Base-by-base conservation (phyloP, 306 rosid species). In the Medicago lupulina region DNA sequence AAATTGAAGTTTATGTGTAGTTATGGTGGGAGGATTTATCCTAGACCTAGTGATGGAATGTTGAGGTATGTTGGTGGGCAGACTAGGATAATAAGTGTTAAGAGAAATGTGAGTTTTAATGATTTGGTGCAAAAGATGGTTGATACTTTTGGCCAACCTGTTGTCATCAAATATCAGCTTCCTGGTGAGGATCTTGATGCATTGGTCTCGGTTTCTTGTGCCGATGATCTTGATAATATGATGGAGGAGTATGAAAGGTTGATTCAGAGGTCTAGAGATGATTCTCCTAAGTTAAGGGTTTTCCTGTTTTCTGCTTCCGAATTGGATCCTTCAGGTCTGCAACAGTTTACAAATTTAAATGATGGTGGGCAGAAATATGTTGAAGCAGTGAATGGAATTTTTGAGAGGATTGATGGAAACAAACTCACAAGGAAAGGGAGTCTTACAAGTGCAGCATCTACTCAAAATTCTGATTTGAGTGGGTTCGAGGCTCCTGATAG, bases 181-280 rank as follows among this genome's bases (percentile, higher is more conserved):
- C 97, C 97, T 1, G 93, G 88, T 0, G 97, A 94, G 92, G 97
- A 94, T 80, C 98, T 94, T 46, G 98, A 94, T 81, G 97, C 98
- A 15, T 80, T 94, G 83, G 95, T 94, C 5, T 88, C 97, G 14
- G 89, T 94, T 83, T 92, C 98, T 9, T 88, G 97, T 82, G 82
- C 88, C 0, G 98, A 92, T 65, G 98, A 94, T 88, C 89, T 94
- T 80, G 98, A 92, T 50, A 94, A 90, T 83, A 92, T 94, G 98
- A 84, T 88, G 88, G 98, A 94, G 65, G 98, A 94, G 82, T 94
- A 83, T 79, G 95, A 89, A 76, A 94, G 86, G 77, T 74, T 94
- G 74, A 82, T 84, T 31, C 97, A 87, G 80, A 83, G 90, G 78
- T 91, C 92, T 79, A 76, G 86, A 18, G 93, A 91, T 66, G 91